Evolutionary conservation across 805 yeast species (phyloP).

Genomic region (Yueomyces sp.): DNA sequence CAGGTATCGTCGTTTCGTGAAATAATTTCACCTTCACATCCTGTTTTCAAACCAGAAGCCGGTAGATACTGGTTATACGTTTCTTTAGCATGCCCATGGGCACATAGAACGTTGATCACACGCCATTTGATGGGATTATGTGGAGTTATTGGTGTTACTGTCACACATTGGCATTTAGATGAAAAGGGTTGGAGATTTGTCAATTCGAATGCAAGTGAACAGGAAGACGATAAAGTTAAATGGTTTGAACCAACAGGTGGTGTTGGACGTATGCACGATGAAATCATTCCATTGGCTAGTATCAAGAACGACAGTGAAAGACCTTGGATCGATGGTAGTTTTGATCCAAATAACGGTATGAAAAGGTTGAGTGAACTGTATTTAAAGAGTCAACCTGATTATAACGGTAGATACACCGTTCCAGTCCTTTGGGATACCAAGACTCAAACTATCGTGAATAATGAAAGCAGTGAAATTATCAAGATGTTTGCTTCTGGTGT

Average conservation of each 20-base stretch:
- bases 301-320: slow-evolving; percentile 12
- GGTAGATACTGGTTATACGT: slow-evolving; percentile 81
- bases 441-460: slow-evolving; percentile 70
- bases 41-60: slow-evolving; percentile 61
- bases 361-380: slow-evolving; percentile 59
- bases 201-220: slow-evolving; percentile 4
- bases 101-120: slow-evolving; percentile 69
- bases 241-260: slow-evolving; percentile 11
- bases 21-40: slow-evolving; percentile 41
- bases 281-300: slow-evolving; percentile 1
- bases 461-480: slow-evolving; percentile 83
- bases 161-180: slow-evolving; percentile 88
- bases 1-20: slow-evolving; percentile 48
- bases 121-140: slow-evolving; percentile 62
- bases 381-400: slow-evolving; percentile 59
- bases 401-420: slow-evolving; percentile 77
- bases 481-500: slow-evolving; percentile 72
- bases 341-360: slow-evolving; percentile 47
- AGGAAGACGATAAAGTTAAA: not conserved
- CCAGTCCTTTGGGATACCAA: slow-evolving; percentile 90
- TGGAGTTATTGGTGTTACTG: slow-evolving; percentile 49
- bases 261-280: slow-evolving; percentile 4
- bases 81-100: slow-evolving; percentile 90
- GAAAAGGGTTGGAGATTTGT: slow-evolving; percentile 77
- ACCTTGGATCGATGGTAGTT: slow-evolving; percentile 27